phyloP scores from a whole-genome alignment of 2,329 filamentous ascomycete genomes.

The Stagonosporopsis chrysanthemi region DNA sequence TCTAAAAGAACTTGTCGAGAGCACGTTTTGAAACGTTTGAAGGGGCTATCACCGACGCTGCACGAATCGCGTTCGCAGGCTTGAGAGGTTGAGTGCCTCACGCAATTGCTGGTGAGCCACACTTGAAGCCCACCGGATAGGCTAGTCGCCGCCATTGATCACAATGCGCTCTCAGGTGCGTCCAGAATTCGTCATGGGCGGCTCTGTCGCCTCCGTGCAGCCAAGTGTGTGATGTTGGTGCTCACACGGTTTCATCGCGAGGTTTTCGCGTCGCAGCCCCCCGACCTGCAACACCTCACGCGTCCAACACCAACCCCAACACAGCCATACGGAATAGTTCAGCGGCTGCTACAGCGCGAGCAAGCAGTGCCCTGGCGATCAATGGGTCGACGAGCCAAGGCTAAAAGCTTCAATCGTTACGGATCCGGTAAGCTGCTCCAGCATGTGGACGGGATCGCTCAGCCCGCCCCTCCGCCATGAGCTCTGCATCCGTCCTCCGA shows the following conservation, averaged over 20 bases:
- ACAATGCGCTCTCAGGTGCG: slow-evolving; percentile 34
- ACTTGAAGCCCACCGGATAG: slow-evolving; percentile 36
- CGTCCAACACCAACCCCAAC: slow-evolving; percentile 40
- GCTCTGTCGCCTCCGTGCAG: slow-evolving; percentile 42
- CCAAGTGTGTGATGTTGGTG: slow-evolving; percentile 38
- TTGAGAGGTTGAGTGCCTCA: slow-evolving; percentile 30
- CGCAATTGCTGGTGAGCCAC: slow-evolving; percentile 30
- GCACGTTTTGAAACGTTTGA: slow-evolving; percentile 29
- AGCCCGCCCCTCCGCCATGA: slow-evolving; percentile 41
- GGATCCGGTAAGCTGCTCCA: slow-evolving; percentile 39
- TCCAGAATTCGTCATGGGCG: slow-evolving; percentile 31
- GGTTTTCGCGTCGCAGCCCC: slow-evolving; percentile 47
- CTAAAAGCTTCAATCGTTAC: slow-evolving; percentile 44
- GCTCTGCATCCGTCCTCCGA: slow-evolving; percentile 47
- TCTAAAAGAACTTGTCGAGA: slow-evolving; percentile 2
- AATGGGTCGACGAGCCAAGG: slow-evolving; percentile 40
- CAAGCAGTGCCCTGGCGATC: slow-evolving; percentile 38
- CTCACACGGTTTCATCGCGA: slow-evolving; percentile 45
- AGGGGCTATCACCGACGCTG: slow-evolving; percentile 10
- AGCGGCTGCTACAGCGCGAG: slow-evolving; percentile 39
- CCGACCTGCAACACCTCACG: slow-evolving; percentile 49
- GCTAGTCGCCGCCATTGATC: slow-evolving; percentile 36
- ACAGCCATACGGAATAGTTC: slow-evolving; percentile 27
- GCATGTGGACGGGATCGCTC: slow-evolving; percentile 43
- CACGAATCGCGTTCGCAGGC: slow-evolving; percentile 24